Base-by-base conservation (phyloP, 495 filamentous ascomycete genomes). In the Astrocystis sublimbata region DNA sequence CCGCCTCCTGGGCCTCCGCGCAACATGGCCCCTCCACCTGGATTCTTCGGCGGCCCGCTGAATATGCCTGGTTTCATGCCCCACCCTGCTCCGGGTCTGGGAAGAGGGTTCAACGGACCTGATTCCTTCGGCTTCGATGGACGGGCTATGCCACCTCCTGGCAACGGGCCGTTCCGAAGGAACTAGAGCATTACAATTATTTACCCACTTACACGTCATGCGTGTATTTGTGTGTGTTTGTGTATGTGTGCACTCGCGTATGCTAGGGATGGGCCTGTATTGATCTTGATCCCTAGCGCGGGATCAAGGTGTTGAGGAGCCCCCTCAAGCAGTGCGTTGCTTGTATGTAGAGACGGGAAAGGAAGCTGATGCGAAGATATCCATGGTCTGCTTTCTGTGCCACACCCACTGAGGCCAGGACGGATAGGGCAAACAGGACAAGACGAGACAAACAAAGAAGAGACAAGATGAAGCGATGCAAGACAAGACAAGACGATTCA, bases 21-120 rank as follows among this genome's bases (percentile, higher is more conserved):
- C 36, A 56, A 56, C 15, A 56, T 56, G 52, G 52, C 52, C 0
- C 52, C 52, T 42, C 76, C 69, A 17, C 71, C 82, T 1, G 81
- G 82, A 17, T 83, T 85, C 63, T 81, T 75, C 47, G 73, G 65
- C n/a, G 75, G 75, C 26, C 73, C 61, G 52, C 76, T 75, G 28
- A 49, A 30, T 15, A 30, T 30, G 1, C 76, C 77, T 10, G 35
- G 54, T 30, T 79, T 79, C 52, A 75, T 80, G 69, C 71, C 68
- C 0, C 77, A 74, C 7, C 79, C 77, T 6, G 75, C 72, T 6
- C 81, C 84, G 74, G 75, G 74, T 46, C n/a, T n/a, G n/a, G n/a
- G n/a, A n/a, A n/a, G n/a, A n/a, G 75, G 75, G 1, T 83, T 81
- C 62, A 78, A 75, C 53, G 79, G 75, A 6, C 79, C 79, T 4